These are phyloP conservation scores for Mesembryanthemum crystallinum DNA, from an alignment of 148 eudicot genomes.

Conservation along the genomic window DNA sequence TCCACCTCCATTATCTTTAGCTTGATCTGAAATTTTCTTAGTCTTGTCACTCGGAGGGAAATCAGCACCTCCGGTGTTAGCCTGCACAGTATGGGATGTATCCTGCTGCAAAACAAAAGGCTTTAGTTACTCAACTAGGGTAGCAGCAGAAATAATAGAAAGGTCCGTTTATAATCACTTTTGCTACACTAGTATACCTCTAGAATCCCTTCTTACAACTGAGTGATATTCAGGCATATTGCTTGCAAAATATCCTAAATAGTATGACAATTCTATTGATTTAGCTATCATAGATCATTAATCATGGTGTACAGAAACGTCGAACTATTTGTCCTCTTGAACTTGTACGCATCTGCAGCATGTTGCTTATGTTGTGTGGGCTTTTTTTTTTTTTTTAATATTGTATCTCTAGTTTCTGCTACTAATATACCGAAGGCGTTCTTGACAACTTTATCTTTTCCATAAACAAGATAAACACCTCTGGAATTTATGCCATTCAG, in stretches of 20 bases:
- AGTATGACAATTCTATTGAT: not conserved
- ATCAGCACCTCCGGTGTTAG: constrained; percentile 16
- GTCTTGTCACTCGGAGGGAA: constrained; percentile 23
- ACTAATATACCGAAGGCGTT: not conserved
- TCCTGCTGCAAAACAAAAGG: constrained; percentile 34
- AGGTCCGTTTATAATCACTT: no score
- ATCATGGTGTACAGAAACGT: not conserved
- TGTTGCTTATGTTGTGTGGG: not conserved
- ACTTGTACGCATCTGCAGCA: not conserved
- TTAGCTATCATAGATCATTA: not conserved
- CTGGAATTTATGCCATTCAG: not conserved
- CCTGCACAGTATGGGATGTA: constrained; percentile 23
- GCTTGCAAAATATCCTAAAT: not conserved
- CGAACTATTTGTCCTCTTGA: not conserved
- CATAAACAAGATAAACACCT: not conserved
- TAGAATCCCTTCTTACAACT: no score
- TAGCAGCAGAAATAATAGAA: not conserved
- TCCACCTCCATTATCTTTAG: constrained; percentile 14
- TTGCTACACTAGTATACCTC: no score
- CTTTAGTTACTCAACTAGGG: not conserved
- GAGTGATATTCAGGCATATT: not conserved
- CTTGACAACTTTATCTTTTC: not conserved
- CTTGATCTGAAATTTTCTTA: constrained; percentile 19
- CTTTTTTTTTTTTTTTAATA: no score
- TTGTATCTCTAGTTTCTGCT: not conserved